Evolutionary conservation across 805 yeast species (phyloP), one percentile per base, ranked within the genome.

Genomic region (Candida odintsovae): DNA sequence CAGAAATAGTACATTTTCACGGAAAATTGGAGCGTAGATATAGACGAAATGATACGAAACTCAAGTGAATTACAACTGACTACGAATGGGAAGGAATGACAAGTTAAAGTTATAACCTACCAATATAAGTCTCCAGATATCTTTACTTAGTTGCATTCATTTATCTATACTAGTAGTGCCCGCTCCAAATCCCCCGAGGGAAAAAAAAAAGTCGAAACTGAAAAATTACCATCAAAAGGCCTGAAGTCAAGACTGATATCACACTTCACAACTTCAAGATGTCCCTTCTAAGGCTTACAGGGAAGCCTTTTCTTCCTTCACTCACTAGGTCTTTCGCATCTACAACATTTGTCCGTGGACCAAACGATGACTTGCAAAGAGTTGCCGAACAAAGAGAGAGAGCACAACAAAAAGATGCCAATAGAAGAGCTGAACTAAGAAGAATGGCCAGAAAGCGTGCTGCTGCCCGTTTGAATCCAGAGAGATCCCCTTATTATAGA

Each of bases 401-500:
- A 48, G 58, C 55, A 22, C 55, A 51, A 40, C 46, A 50, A 12
- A 56, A 56, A 40, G 64, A 60, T 39, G 38, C 55, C 20, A 51
- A 53, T 19, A 54, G 53, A 46, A 71, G 67, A 53, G 59, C 63
- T 47, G 71, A 67, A 51, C 42, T 67, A 16, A 66, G 70, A 52
- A 64, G 61, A 50, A 55, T 64, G 56, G 64, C 68, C 5, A 64
- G 63, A 42, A 62, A 64, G 44, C 66, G 67, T 56, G 59, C 63
- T 2, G 58, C 60, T 38, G 76, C 76, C n/a, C 68, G 67, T 48
- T 52, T 55, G 16, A 67, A 71, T 18, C 68, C 82, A 63, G 50
- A 75, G 73, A 48, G 67, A 54, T 62, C 66, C 52, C 90, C 90
- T 2, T 69, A 85, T 45, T 83, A 80, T 60, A 80, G 86, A 85